Evolutionary conservation across 768 basidiomycete species (phyloP), one percentile per base, ranked within the genome.

Genomic region (Royoungia palumana): DNA sequence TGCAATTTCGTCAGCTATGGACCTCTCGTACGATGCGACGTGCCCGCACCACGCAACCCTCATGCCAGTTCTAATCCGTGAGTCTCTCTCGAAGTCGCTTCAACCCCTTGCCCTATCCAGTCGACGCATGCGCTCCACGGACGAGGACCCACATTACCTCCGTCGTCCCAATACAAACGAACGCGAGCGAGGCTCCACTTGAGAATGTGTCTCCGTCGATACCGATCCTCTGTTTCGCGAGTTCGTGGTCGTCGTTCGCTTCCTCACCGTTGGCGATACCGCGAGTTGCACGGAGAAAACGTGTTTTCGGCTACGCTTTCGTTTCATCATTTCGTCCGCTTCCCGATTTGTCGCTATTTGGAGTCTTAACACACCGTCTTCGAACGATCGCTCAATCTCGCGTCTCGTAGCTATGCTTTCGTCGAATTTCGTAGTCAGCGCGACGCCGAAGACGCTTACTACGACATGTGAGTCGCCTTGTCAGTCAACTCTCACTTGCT

Each of bases 21-120:
- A 16, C 85, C 85, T 47, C 76, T 94, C 24, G 79, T 92, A 52
- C 87, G 90, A 51, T 94, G 91, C 71, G 91, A 94, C 63, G 89
- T 94, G 14, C 90, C 90, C 16, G 91, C 90, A 2, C 87, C 89
- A 2, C 82, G 89, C 55, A 87, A 88, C 69, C 82, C 84, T 0
- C 76, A 84, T 54, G 80, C 85, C 16, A 78, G 75, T 48, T 77
- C 84, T 35, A 88, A 87, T 61, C 88, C 89, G 89, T 92, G 76
- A 89, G 89, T 91, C 28, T 56, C 12, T 60, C 46, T 49, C 28
- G 9, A 6, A 20, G 35, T 54, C 46, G 21, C 57, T 67, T 55
- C 52, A 68, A 59, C 62, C 61, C 63, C 57, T 61, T 64, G 59
- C 61, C 62, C 62, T 54, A 60, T 65, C 65, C 67, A 70, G 69